Evolutionary conservation across 78 protist genomes (phyloP), one percentile per base, ranked within the genome.

Genomic region (Acrasis kona): DNA sequence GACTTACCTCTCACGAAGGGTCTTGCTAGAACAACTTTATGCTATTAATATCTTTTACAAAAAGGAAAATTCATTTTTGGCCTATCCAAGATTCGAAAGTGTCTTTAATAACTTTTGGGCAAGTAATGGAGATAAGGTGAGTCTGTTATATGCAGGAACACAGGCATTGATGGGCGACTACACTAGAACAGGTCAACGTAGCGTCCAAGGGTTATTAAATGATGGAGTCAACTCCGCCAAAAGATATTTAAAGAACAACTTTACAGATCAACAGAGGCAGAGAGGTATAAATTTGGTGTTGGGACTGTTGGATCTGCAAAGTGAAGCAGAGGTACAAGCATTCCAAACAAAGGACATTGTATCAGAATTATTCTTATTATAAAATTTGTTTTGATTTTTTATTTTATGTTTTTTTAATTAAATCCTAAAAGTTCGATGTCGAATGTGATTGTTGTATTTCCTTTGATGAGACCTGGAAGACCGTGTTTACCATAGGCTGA

Each of bases 401-500:
- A 10, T 12, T 66, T 12, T 10, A 66, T 27, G 10, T 10, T 9
- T 12, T 19, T 19, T 50, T n/a, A n/a, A n/a, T n/a, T n/a, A n/a
- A n/a, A n/a, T n/a, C n/a, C 67, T 5, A 34, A 2, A 32, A 78
- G 70, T 70, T 86, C 88, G 31, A 90, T 89, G 29, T 90, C 90
- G 37, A 90, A 90, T 7, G 39, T 19, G 39, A 90, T 83, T 39
- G 84, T 64, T 1, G 86, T 1, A 29, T 86, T 70, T 19, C 87
- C 79, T 29, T 87, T 87, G 68, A 90, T 90, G 35, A 39, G 31
- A 1, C 74, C 72, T 32, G 77, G 68, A 37, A 76, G 67, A 57
- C 89, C 89, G 57, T 41, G 2, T 5, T 10, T 1, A 32, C 90
- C 91, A 65, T 90, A 90, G 29, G 82, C 94, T 10, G 79, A 35